These are phyloP conservation scores for Apiospora kogelbergensis DNA, from an alignment of 2,329 filamentous ascomycete species.

Conservation along the genomic window DNA sequence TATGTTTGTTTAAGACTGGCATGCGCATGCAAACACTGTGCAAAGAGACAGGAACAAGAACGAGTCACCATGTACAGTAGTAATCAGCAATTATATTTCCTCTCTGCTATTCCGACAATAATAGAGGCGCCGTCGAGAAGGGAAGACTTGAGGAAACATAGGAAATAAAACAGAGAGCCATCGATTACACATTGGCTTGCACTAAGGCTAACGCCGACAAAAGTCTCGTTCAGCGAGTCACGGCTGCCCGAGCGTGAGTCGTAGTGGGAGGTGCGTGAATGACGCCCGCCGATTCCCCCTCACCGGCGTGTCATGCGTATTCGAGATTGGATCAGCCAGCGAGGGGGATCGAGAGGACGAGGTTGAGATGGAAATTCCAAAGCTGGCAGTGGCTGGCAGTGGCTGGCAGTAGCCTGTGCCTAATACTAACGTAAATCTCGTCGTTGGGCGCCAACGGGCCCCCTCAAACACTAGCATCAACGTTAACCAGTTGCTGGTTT, in stretches of 20 bases:
- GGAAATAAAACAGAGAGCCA: not conserved
- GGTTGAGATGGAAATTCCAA: not conserved
- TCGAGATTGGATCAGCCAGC: not conserved
- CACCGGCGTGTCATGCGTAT: not conserved
- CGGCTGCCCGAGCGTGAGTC: not conserved
- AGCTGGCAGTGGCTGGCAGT: not conserved
- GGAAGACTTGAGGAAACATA: not conserved
- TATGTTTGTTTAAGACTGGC: not conserved
- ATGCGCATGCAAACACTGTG: not conserved
- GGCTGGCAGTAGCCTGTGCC: not conserved
- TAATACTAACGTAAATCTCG: not conserved
- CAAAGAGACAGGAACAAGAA: not conserved
- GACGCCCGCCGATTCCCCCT: not conserved
- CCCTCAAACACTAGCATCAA: constrained; percentile 4
- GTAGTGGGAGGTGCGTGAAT: not conserved
- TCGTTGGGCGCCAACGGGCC: not conserved
- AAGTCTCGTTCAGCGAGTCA: not conserved
- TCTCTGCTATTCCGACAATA: not conserved
- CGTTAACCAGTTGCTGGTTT: not conserved
- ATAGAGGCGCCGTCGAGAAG: not conserved
- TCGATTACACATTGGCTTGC: not conserved
- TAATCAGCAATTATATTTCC: not conserved
- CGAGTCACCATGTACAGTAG: not conserved
- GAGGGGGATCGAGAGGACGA: not conserved
- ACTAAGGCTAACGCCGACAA: not conserved